A percentile compares a stretch with the other conserved stretches of the same genome.
These are phyloP conservation scores for Entophlyctis helioformis DNA, from an alignment of 192 early-diverging fungal genomes.

Conservation along the genomic window DNA sequence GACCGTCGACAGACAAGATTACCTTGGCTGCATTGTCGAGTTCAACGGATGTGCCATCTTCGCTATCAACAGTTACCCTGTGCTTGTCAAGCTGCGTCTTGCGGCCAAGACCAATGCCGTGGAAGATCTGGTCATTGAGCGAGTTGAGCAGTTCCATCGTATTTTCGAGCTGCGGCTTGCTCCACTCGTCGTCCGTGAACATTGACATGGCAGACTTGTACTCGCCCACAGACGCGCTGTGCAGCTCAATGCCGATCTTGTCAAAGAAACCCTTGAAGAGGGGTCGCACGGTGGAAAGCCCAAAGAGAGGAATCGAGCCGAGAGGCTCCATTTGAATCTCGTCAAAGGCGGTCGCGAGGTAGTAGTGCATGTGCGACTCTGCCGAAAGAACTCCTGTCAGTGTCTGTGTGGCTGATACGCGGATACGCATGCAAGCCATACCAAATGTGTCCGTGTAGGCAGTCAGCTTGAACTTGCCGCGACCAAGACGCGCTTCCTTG, in stretches of 20 bases:
- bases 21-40: too few relatives aligned
- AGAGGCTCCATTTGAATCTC: conserved; percentile 49
- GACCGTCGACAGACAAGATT: too few relatives aligned
- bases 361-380: conserved; percentile 53
- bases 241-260: conserved; percentile 40
- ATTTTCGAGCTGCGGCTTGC: conserved; percentile 45
- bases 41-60: too few relatives aligned
- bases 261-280: conserved; percentile 50
- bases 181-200: conserved; percentile 36
- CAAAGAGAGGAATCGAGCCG: conserved; percentile 44
- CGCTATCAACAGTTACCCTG: too few relatives aligned
- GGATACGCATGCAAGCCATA: conserved; percentile 3
- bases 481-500: conserved; percentile 32
- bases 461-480: conserved; percentile 31
- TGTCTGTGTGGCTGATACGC: not conserved
- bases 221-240: conserved; percentile 39
- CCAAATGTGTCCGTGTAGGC: conserved; percentile 60
- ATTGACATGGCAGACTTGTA: conserved; percentile 44
- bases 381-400: not conserved
- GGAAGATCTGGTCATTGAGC: conserved; percentile 39
- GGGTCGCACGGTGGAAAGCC: conserved; percentile 30
- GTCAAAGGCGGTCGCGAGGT: conserved; percentile 52
- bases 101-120: conserved; percentile 46
- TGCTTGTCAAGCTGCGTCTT: too few relatives aligned
- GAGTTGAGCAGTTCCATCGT: conserved; percentile 30